These are phyloP conservation scores for Teunomyces tritomae DNA, from an alignment of 805 yeast genomes.

Conservation along the genomic window DNA sequence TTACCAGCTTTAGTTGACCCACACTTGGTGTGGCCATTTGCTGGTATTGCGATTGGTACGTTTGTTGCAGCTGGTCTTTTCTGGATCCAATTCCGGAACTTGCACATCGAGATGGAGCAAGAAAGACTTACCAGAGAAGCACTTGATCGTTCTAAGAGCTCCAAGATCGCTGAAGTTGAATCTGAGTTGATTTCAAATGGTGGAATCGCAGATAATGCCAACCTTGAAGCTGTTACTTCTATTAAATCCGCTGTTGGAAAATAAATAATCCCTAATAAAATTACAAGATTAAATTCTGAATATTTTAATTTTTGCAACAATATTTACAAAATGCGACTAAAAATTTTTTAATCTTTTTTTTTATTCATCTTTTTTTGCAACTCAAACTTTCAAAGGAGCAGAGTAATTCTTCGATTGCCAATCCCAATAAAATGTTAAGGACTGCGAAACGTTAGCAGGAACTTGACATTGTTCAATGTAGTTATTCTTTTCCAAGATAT, in stretches of 20 bases:
- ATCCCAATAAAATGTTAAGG: constrained; percentile 43
- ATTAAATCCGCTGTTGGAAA: constrained; percentile 28
- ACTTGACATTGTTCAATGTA: constrained; percentile 27
- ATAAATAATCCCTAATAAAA: constrained; percentile 5
- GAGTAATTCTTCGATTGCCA: constrained; percentile 22
- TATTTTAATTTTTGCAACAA: too few relatives aligned
- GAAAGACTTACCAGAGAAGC: constrained; percentile 29
- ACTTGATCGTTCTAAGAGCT: constrained; percentile 1
- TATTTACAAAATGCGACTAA: background rate
- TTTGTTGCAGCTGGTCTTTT: constrained; percentile 31
- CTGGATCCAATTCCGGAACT: constrained; percentile 35
- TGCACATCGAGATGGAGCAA: constrained; percentile 39
- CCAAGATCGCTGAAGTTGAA: background rate
- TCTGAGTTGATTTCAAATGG: constrained; percentile 10
- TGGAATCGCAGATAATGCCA: constrained; percentile 17
- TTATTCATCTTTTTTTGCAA: background rate
- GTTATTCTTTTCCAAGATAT: constrained; percentile 25
- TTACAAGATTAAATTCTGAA: background rate
- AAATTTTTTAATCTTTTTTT: background rate
- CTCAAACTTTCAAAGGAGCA: constrained; percentile 13
- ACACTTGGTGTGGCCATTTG: constrained; percentile 42
- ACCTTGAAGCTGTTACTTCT: constrained; percentile 28
- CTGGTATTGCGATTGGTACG: constrained; percentile 38
- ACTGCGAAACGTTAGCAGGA: constrained; percentile 18
- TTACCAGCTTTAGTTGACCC: constrained; percentile 43